Evolutionary conservation across 331 rosid genomes (phyloP), one percentile per base, ranked within the genome.

Genomic region (Acacia pycnantha): DNA sequence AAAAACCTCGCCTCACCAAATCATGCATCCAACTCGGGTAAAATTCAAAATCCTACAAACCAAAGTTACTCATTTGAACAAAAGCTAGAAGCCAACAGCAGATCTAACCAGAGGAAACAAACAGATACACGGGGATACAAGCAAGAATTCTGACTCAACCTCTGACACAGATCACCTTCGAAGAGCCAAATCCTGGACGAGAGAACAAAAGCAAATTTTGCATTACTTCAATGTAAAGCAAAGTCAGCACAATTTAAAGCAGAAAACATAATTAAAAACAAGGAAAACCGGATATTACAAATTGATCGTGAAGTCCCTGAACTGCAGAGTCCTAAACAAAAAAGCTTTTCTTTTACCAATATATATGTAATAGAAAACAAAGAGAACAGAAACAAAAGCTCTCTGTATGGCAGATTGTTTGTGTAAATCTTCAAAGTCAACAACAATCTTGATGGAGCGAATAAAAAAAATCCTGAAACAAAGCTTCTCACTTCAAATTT

Each of bases 101-200:
- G 97, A 93, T 95, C 98, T 90, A 93, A 91, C 85, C 75, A 33
- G 13, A 44, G 51, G 19, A 58, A 75, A 81, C 82, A 48, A 40
- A 24, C 27, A 75, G 26, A 81, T 2, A 21, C 41, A 37, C 41
- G 11, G 51, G 29, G 77, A 73, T 68, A 68, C 54, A 48, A 73
- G 46, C 86, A 40, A 84, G 76, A 88, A 92, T 81, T 89, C 73
- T 66, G 84, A 86, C 85, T 71, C 33, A 41, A 82, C 82, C 84
- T 89, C 78, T n/a, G 37, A 5, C 37, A 82, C 77, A 89, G 96
- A 95, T 93, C 97, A 92, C 91, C 89, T 74, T 68, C 70, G 41
- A 47, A 74, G 12, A 89, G 82, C 87, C 90, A 79, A 82, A 90
- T 89, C 92, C 89, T 84, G 84, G 24, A 54, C 87, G 73, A 46